Evolutionary conservation across 192 early-diverging fungal genomes (phyloP).

Genomic region (Backusella circina): DNA sequence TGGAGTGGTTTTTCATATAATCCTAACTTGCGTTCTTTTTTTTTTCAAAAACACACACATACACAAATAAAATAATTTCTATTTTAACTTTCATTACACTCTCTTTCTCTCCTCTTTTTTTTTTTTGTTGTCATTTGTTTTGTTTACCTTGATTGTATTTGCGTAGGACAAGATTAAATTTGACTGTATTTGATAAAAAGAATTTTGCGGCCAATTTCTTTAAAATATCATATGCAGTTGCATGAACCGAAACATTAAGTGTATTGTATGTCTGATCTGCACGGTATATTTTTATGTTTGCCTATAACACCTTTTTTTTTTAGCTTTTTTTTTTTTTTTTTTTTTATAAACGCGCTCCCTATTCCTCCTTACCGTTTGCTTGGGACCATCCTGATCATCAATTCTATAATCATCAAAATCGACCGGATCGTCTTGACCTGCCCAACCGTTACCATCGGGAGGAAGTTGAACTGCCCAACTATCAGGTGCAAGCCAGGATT

Average conservation of each 20-base stretch:
- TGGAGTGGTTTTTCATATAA: conserved; percentile 68
- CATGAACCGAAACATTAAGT: conserved; percentile 63
- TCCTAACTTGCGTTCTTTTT: conserved; percentile 68
- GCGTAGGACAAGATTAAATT: conserved; percentile 21
- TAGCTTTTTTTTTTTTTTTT: neutral
- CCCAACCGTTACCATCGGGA: no score
- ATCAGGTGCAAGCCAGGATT: conserved; percentile 61
- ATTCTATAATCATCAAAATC: conserved; percentile 34
- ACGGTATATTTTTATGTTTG: conserved; percentile 71
- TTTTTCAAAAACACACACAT: neutral
- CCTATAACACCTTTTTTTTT: conserved; percentile 29
- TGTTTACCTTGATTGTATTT: conserved; percentile 18
- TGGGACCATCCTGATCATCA: conserved; percentile 13
- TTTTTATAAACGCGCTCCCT: neutral
- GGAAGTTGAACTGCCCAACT: conserved; percentile 72
- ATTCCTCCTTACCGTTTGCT: neutral
- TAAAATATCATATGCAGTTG: conserved; percentile 69
- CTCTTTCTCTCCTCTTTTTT: neutral
- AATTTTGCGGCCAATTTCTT: conserved; percentile 76
- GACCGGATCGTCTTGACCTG: conserved; percentile 40
- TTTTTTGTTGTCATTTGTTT: neutral
- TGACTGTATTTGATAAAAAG: conserved; percentile 64
- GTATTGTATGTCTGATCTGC: conserved; percentile 78
- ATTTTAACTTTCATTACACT: neutral
- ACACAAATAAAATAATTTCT: neutral